phyloP scores from a whole-genome alignment of 257 asterid species.

The Henckelia pumila region DNA sequence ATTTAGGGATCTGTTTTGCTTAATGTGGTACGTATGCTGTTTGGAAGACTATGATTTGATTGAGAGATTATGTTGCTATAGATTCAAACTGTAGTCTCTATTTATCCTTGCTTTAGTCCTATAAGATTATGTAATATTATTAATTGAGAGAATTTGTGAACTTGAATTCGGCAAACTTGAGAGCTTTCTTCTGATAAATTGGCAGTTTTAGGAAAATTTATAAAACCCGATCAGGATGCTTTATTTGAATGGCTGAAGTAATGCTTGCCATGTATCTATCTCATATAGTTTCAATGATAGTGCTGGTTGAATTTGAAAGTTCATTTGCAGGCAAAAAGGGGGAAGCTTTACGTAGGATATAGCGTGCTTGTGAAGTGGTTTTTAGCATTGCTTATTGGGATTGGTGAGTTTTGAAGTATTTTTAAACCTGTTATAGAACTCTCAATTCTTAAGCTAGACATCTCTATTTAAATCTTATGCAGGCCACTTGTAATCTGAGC shows the following conservation, averaged over 20 bases:
- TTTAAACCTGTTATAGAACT: constrained; percentile 1
- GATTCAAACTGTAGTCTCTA: neutral
- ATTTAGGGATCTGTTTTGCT: constrained; percentile 5
- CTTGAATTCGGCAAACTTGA: constrained; percentile 15
- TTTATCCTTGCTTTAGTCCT: neutral
- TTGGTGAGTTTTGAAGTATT: constrained; percentile 59
- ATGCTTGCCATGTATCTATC: constrained; percentile 7
- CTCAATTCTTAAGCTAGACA: neutral
- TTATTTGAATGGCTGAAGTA: neutral
- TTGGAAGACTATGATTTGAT: neutral
- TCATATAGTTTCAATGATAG: constrained; percentile 6
- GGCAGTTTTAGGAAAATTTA: constrained; percentile 3
- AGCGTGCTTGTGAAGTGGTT: constrained; percentile 82
- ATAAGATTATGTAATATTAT: neutral
- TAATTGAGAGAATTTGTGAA: constrained; percentile 9
- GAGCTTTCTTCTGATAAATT: constrained; percentile 11
- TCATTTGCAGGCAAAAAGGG: constrained; percentile 67
- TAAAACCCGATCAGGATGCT: neutral
- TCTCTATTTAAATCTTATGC: neutral
- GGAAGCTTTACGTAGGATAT: constrained; percentile 80
- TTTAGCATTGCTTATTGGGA: constrained; percentile 82
- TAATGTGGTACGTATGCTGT: neutral
- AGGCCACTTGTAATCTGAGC: neutral
- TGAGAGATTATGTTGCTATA: neutral
- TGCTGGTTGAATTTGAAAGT: constrained; percentile 28